phyloP scores from a whole-genome alignment of 2,329 filamentous ascomycete species.

The Fusarium sp. region DNA sequence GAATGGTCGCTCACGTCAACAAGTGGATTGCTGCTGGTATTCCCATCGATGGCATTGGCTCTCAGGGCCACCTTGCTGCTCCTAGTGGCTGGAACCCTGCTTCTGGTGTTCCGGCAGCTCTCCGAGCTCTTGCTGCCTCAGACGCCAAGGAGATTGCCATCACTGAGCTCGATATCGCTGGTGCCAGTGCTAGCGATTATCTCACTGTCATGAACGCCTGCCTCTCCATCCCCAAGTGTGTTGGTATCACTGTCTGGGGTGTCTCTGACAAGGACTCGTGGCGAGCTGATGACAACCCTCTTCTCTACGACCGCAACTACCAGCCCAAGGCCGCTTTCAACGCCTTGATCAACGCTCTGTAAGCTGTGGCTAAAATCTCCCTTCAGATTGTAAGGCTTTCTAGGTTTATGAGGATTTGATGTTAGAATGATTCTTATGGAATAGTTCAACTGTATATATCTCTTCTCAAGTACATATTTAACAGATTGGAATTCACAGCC shows the following conservation, averaged over 20 bases:
- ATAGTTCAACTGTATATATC: neutral
- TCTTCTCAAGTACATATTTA: neutral
- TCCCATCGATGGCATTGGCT: slow-evolving; percentile 64
- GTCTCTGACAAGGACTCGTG: slow-evolving; percentile 57
- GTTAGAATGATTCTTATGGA: neutral
- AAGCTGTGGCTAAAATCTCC: neutral
- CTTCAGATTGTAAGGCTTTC: fast-evolving
- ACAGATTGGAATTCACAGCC: neutral
- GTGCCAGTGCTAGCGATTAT: slow-evolving; percentile 68
- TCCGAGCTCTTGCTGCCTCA: slow-evolving; percentile 64
- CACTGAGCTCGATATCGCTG: slow-evolving; percentile 76
- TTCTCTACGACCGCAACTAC: slow-evolving; percentile 66
- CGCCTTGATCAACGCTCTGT: slow-evolving; percentile 46
- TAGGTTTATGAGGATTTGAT: too few species aligned
- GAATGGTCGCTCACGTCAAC: slow-evolving; percentile 70
- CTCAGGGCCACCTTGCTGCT: slow-evolving; percentile 65
- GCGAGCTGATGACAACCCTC: slow-evolving; percentile 57
- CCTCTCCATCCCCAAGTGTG: slow-evolving; percentile 67
- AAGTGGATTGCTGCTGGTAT: slow-evolving; percentile 72
- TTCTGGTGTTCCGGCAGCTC: slow-evolving; percentile 61
- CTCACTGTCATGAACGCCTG: slow-evolving; percentile 70
- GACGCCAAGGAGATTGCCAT: slow-evolving; percentile 70
- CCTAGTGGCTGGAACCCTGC: slow-evolving; percentile 60
- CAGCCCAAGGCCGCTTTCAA: slow-evolving; percentile 65
- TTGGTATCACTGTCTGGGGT: slow-evolving; percentile 75